Evolutionary conservation across 1,284 basidiomycete genomes (phyloP).

Genomic region (Taiwanofungus camphoratus): DNA sequence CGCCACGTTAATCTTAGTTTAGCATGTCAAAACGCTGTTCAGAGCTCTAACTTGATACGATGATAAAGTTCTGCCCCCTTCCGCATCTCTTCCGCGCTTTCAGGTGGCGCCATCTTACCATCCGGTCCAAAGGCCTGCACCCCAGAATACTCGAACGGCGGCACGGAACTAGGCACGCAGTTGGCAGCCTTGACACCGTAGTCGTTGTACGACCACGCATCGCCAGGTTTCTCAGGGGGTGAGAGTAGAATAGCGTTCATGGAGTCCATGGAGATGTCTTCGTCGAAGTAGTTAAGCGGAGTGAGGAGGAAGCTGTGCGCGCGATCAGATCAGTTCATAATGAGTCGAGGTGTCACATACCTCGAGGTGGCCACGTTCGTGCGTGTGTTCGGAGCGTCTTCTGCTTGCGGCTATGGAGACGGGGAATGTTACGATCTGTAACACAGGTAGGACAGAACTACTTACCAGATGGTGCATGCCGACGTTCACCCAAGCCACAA

Average conservation of each 20-base stretch:
- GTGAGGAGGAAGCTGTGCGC: slow-evolving; percentile 47
- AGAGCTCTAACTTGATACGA: slow-evolving; percentile 28
- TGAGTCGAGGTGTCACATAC: slow-evolving; percentile 21
- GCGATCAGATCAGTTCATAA: slow-evolving; percentile 3
- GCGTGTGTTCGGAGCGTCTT: slow-evolving; percentile 56
- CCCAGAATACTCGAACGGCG: slow-evolving; percentile 39
- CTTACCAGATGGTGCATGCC: slow-evolving; percentile 55
- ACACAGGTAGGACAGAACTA: slow-evolving; percentile 1
- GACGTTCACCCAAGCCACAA: slow-evolving; percentile 61
- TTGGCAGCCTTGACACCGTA: slow-evolving; percentile 44
- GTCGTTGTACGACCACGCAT: slow-evolving; percentile 42
- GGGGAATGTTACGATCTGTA: not conserved
- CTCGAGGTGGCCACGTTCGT: slow-evolving; percentile 54
- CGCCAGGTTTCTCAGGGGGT: slow-evolving; percentile 33
- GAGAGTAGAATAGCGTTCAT: slow-evolving; percentile 49
- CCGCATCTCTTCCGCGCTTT: slow-evolving; percentile 36
- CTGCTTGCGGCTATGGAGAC: slow-evolving; percentile 42
- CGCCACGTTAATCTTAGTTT: too few species aligned
- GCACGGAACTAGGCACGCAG: slow-evolving; percentile 39
- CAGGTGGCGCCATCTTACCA: slow-evolving; percentile 28
- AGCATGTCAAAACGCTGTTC: too few species aligned
- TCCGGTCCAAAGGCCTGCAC: slow-evolving; percentile 31
- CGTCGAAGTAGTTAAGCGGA: slow-evolving; percentile 62
- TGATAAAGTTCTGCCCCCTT: slow-evolving; percentile 39
- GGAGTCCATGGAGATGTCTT: slow-evolving; percentile 52